Evolutionary conservation across 176 grass and related monocot species (phyloP), one percentile per base, ranked within the genome.

Genomic region (Carex parvula): DNA sequence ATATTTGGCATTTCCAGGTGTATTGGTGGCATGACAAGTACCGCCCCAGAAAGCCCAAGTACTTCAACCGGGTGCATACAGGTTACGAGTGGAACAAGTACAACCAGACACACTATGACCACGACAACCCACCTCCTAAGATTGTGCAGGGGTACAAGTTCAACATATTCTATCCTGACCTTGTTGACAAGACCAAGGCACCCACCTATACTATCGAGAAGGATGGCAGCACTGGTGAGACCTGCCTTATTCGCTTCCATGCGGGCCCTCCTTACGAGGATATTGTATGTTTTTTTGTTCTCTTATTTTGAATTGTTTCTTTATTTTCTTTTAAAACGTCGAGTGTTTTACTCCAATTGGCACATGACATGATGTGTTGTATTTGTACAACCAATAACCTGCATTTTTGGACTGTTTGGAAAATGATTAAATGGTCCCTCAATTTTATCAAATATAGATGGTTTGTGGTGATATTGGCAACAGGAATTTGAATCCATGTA

Each of bases 11-110:
- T 78, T 33, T 78, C 50, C 82, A 99, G 96, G 96, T 93, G 14
- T 99, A 99, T 53, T 99, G 96, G 96, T 99, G 93, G 93, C 96
- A 95, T 58, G 96, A 95, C 67, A 99, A 99, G 84, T 99, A 99
- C 50, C 89, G 93, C 52, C 91, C 96, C 65, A 86, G 93, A 89
- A 99, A 95, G 53, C 93, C 96, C 8, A 99, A 99, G 84, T 99
- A 99, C 86, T 99, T 99, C 83, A 99, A 95, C 86, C 79, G 96
- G 55, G 96, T 98, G 75, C 96, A 98, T 86, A 98, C 96, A 67
- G 93, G 93, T 82, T 98, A 98, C 17, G 96, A 95, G 84, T 98
- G 96, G 96, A 95, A 98, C 78, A 98, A 98, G 84, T 98, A 98
- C 71, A 98, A 98, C 64, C 93, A 98, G 73, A 95, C 96, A 15